Evolutionary conservation across 495 filamentous ascomycete genomes (phyloP).

Genomic region (Hypoxylon lienhwacheense): DNA sequence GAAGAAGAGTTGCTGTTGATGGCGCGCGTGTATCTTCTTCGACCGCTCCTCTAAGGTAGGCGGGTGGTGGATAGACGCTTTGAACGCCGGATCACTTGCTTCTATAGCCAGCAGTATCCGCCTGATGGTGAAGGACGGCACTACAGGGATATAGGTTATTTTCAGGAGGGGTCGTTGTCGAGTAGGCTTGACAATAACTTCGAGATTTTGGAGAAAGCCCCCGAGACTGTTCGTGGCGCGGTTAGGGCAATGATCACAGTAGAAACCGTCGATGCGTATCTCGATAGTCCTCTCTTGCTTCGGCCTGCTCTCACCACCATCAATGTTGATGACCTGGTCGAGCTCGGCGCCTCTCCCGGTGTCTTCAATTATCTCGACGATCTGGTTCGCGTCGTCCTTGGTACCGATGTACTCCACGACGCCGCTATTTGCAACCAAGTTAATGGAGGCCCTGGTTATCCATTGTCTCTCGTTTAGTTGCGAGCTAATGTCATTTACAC

Average conservation of each 20-base stretch:
- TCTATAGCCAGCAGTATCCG: slow-evolving; percentile 68
- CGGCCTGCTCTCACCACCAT: slow-evolving; percentile 20
- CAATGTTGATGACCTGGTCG: slow-evolving; percentile 48
- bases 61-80: slow-evolving; percentile 70
- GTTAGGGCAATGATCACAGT: slow-evolving; percentile 79
- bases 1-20: slow-evolving; percentile 61
- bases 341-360: slow-evolving; percentile 75
- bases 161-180: slow-evolving; percentile 62
- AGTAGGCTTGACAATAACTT: slow-evolving; percentile 54
- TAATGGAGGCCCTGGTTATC: slow-evolving; percentile 65
- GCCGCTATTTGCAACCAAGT: slow-evolving; percentile 73
- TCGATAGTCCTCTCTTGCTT: slow-evolving; percentile 58
- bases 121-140: slow-evolving; percentile 74
- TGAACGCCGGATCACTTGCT: slow-evolving; percentile 65
- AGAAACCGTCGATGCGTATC: slow-evolving; percentile 80
- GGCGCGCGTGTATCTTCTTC: slow-evolving; percentile 65
- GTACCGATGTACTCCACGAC: slow-evolving; percentile 64
- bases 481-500: slow-evolving; percentile 64
- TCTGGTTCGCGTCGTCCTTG: slow-evolving; percentile 51
- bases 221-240: slow-evolving; percentile 54
- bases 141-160: slow-evolving; percentile 68
- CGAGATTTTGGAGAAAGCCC: slow-evolving; percentile 44
- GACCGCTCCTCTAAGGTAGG: slow-evolving; percentile 86
- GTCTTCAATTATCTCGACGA: slow-evolving; percentile 74
- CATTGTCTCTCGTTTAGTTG: slow-evolving; percentile 65